phyloP scores from a whole-genome alignment of 495 filamentous ascomycete species.

The Endocarpon pusillum region DNA sequence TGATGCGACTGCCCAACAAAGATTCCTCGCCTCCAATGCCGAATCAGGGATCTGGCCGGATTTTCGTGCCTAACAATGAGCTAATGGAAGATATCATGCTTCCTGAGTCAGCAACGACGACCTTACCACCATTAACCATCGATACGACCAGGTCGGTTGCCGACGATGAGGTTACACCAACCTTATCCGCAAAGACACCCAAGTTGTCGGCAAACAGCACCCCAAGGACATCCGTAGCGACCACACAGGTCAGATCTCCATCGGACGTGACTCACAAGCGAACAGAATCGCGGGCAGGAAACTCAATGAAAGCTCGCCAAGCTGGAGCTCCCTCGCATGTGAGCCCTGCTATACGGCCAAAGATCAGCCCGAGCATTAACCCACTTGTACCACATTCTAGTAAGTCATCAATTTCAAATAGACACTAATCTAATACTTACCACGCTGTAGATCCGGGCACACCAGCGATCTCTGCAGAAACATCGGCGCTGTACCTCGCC shows the following conservation, averaged over 20 bases:
- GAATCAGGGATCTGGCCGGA: background rate
- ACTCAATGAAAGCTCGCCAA: too few relatives aligned
- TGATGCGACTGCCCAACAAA: slow-evolving; percentile 48
- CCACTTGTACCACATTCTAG: slow-evolving; percentile 66
- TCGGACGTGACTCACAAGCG: too few relatives aligned
- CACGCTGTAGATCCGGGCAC: too few relatives aligned
- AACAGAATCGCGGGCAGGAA: too few relatives aligned
- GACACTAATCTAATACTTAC: too few relatives aligned
- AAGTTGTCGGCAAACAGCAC: slow-evolving; percentile 17
- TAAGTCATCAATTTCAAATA: slow-evolving; percentile 21
- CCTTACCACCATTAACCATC: slow-evolving; percentile 9
- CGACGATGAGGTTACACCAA: slow-evolving; percentile 9
- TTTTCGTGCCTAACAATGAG: slow-evolving; percentile 33
- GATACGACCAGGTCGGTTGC: slow-evolving; percentile 6
- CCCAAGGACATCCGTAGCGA: slow-evolving; percentile 6
- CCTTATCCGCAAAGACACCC: slow-evolving; percentile 7
- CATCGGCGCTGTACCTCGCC: slow-evolving; percentile 71
- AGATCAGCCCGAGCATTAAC: slow-evolving; percentile 88
- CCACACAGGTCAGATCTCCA: too few relatives aligned
- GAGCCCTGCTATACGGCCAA: slow-evolving; percentile 72
- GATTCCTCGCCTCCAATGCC: slow-evolving; percentile 19
- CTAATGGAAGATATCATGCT: slow-evolving; percentile 50
- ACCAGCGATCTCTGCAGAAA: slow-evolving; percentile 39
- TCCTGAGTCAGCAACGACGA: slow-evolving; percentile 41
- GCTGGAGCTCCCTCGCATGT: slow-evolving; percentile 35